Conservation (phyloP, 352 stramenopile genomes). For the Phytophthora idaei region DNA sequence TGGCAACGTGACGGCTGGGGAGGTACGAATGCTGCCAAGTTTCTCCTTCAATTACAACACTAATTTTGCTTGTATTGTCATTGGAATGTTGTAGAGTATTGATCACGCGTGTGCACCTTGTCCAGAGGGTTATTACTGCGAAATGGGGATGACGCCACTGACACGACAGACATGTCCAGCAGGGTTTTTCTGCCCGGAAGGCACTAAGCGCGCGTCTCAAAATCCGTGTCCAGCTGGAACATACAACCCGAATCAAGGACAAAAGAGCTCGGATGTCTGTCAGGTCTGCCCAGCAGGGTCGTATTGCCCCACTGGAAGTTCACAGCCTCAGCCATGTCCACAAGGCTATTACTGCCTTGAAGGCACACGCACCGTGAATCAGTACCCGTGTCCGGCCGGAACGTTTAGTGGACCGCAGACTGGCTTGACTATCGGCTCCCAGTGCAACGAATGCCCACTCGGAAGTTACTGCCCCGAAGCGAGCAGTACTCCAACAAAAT, state of each 20-base stretch:
- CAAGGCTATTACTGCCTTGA: constrained; percentile 85
- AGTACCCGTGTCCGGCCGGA: constrained; percentile 89
- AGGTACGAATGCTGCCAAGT: constrained; percentile 43
- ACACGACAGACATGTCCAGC: constrained; percentile 67
- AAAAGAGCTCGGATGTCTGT: constrained; percentile 64
- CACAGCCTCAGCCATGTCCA: constrained; percentile 60
- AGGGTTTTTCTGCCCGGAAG: constrained; percentile 74
- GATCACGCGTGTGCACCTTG: constrained; percentile 80
- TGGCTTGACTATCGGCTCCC: constrained; percentile 45
- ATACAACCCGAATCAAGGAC: constrained; percentile 63
- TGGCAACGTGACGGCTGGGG: constrained; percentile 79
- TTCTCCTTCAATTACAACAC: not conserved
- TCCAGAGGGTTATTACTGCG: constrained; percentile 78
- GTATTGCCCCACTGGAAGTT: constrained; percentile 65
- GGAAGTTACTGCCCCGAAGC: constrained; percentile 88
- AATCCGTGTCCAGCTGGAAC: constrained; percentile 89
- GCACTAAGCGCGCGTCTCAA: constrained; percentile 64
- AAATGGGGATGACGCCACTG: constrained; percentile 72
- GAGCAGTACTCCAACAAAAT: constrained; percentile 69
- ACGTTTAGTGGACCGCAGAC: constrained; percentile 81
- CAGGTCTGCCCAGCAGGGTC: constrained; percentile 59
- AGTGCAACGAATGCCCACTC: constrained; percentile 63
- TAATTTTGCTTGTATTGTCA: constrained; percentile 4
- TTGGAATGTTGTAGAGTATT: constrained; percentile 52
- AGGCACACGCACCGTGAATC: constrained; percentile 59